Evolutionary conservation across 2,329 filamentous ascomycete genomes (phyloP).

Genomic region (Fusarium hainanense): DNA sequence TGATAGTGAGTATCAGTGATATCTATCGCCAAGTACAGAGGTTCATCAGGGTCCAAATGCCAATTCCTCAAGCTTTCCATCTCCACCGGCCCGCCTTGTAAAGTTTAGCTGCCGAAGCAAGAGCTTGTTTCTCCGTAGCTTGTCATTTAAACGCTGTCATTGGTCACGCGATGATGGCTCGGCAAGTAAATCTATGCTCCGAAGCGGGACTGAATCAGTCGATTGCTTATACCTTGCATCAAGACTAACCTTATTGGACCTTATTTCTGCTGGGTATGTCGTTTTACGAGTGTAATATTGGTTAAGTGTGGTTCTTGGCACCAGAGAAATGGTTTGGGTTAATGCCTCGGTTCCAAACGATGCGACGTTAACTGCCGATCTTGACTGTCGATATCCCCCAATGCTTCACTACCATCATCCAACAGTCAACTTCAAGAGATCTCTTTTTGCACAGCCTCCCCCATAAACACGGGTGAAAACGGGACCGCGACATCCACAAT

Average conservation of each 20-base stretch:
- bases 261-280: too few species aligned
- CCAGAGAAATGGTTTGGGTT: background rate
- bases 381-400: background rate
- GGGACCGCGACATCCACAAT: background rate
- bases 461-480: conserved; percentile 13
- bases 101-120: conserved; percentile 28
- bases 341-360: background rate
- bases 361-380: conserved; percentile 4
- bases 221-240: conserved; percentile 10
- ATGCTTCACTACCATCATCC: too few species aligned
- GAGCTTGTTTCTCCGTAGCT: background rate
- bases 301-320: background rate
- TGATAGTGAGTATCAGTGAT: too few species aligned
- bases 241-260: background rate
- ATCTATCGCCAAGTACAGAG: background rate
- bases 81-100: conserved; percentile 18
- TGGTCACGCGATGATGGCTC: conserved; percentile 4
- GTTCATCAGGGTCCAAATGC: conserved; percentile 9
- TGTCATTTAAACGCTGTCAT: background rate
- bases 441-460: background rate
- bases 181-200: conserved; percentile 35
- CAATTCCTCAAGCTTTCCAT: background rate
- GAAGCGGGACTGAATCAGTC: conserved; percentile 21
- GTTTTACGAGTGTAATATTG: background rate
- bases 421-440: background rate